Base-by-base conservation (phyloP, 169 alveolate species). In the Cryptosporidium muris region DNA sequence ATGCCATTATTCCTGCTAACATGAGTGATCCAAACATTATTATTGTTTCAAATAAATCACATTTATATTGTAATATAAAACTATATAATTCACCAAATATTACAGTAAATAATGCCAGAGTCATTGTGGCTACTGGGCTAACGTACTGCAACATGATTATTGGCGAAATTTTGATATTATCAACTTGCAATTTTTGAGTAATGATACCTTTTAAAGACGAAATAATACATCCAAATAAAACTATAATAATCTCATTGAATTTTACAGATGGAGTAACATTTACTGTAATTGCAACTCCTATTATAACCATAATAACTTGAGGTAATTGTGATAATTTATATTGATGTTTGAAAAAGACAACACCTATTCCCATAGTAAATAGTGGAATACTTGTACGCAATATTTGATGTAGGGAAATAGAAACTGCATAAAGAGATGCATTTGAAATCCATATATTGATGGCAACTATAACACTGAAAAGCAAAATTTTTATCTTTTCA, bases 241-340 rank as follows among this genome's bases (percentile, higher is more conserved):
- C 74, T 25, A 81, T 47, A 47, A 53, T 62, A 16, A 81, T 37
- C 0, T 82, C 89, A 42, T 66, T 51, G 16, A 81, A 25, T 25
- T 56, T 58, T 7, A 81, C 40, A 12, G 64, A 65, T 3, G 81
- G 81, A 8, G 81, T 66, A 2, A 66, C 82, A 36, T 65, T 51
- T 49, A 81, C 81, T 3, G 89, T 81, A 45, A 58, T 45, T 2
- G 89, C 82, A 25, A 81, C 89, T 49, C 89, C 89, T n/a, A 81
- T 36, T 8, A 63, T 64, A 14, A 81, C 89, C 65, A 63, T 37
- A 5, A 81, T 43, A 0, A 81, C 68, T 16, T 81, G 56, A n/a
- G 82, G 89, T 11, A 81, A 45, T 36, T 66, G 82, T 6, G n/a
- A n/a, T 16, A 64, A 34, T 12, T 63, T 60, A 52, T 81, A 81